Base-by-base conservation (phyloP, 2,329 filamentous ascomycete genomes). In the Hypoxylon sp. region DNA sequence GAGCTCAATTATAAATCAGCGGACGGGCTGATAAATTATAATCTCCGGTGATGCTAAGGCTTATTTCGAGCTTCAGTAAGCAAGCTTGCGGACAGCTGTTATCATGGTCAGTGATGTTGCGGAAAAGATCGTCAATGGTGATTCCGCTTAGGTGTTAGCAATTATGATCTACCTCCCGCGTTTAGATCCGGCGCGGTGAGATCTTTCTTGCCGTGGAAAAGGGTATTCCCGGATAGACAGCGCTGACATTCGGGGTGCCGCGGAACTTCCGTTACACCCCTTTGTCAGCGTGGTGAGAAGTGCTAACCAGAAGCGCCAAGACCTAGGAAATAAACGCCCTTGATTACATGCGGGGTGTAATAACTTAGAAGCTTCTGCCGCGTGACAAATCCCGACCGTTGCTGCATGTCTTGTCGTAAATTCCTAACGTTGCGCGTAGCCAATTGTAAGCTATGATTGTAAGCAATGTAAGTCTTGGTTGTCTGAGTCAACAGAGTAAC, bases 371-470 rank as follows among this genome's bases (percentile, higher is more conserved):
- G 41, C 45, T 64, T 41, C 54, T 48, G 54, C 41, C 41, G 54
- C 54, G 32, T 37, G 37, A 62, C 43, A 62, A 51, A 56, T 43
- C 32, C 56, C 29, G 57, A 12, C 48, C 53, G 23, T 67, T 69
- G 56, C 65, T 70, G 59, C 52, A 61, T 63, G 64, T 65, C 62
- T 66, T 61, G 55, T 52, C 39, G 37, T 41, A 59, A 37, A 47
- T 39, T 51, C 19, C 43, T 32, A 55, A 61, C 23, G 21, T 27
- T 52, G 47, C 39, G 29, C 43, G n/a, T 23, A 37, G n/a, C 60
- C 52, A 68, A 59, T 66, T 32, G 47, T 12, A 32, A 19, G 21
- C 21, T 32, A 48, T n/a, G 21, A 11, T 55, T 51, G 27, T 7
- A 51, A 64, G 52, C 23, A 60, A 48, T 16, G 48, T 50, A 62